These are phyloP conservation scores for Somion occarium DNA, from an alignment of 1,284 basidiomycete species.

Conservation along the genomic window DNA sequence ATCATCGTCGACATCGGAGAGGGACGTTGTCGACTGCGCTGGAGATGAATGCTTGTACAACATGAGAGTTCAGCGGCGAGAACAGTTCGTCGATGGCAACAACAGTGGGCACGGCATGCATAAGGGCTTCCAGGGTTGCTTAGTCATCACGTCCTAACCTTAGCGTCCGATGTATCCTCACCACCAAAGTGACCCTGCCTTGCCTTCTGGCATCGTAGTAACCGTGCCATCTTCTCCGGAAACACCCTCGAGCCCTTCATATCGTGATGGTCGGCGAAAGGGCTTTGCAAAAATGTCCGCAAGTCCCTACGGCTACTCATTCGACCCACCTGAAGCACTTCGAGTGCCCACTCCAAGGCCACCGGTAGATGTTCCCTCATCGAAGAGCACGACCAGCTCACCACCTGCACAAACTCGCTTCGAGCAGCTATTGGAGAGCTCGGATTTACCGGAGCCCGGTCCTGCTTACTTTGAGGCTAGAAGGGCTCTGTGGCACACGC, in stretches of 20 bases:
- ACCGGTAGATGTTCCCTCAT: background rate
- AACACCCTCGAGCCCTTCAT: constrained; percentile 4
- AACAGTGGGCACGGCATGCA: constrained; percentile 9
- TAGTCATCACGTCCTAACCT: constrained; percentile 12
- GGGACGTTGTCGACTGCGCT: constrained; percentile 45
- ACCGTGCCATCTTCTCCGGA: constrained; percentile 25
- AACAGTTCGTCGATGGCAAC: constrained; percentile 14
- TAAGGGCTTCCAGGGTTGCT: constrained; percentile 10
- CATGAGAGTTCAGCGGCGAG: constrained; percentile 14
- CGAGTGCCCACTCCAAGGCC: background rate
- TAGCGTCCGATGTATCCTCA: background rate
- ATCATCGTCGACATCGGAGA: constrained; percentile 65
- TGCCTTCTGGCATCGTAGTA: constrained; percentile 17
- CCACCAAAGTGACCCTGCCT: background rate
- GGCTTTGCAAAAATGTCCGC: background rate
- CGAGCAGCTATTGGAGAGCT: constrained; percentile 32
- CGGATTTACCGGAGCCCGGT: constrained; percentile 54
- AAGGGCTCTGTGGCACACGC: constrained; percentile 53
- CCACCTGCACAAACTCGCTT: constrained; percentile 22
- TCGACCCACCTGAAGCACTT: background rate
- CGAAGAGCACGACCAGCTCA: background rate
- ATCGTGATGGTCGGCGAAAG: constrained; percentile 2
- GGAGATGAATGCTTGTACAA: constrained; percentile 57
- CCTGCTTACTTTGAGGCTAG: constrained; percentile 58
- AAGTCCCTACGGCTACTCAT: background rate